These are phyloP conservation scores for Actinomortierella wolfii DNA, from an alignment of 371 early-diverging fungal genomes.

Conservation along the genomic window DNA sequence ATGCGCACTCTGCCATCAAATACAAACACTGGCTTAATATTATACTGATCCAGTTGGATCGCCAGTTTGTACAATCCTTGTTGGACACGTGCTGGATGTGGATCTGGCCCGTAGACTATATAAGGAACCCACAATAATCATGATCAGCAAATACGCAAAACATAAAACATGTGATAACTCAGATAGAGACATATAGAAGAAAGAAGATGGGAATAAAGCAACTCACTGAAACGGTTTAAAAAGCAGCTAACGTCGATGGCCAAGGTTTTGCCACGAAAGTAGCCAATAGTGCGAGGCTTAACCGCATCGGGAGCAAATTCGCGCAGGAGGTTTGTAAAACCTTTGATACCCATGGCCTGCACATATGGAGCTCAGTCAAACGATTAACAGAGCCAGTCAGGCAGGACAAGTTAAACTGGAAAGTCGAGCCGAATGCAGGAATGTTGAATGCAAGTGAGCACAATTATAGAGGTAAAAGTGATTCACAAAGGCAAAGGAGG, in stretches of 20 bases:
- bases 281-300: constrained; percentile 21
- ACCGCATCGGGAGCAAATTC: constrained; percentile 56
- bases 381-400: too few relatives aligned
- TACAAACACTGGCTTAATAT: constrained; percentile 63
- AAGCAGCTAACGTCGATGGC: constrained; percentile 68
- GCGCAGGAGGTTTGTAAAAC: constrained; percentile 54
- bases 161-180: neutral
- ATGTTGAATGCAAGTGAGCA: neutral
- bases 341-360: constrained; percentile 57
- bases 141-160: too few relatives aligned
- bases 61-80: constrained; percentile 58
- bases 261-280: constrained; percentile 49
- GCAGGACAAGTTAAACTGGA: neutral
- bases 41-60: constrained; percentile 48
- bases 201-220: neutral
- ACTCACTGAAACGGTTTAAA: constrained; percentile 56
- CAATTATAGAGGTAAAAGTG: neutral
- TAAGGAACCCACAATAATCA: neutral
- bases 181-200: neutral
- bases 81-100: constrained; percentile 53
- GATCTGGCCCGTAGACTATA: constrained; percentile 55
- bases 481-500: neutral
- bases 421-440: neutral
- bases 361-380: neutral
- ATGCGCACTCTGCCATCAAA: constrained; percentile 60